A percentile compares a stretch with the other conserved stretches of the same genome.
Conservation (phyloP, 306 rosid species). For the Pyrus bretschneideri region DNA sequence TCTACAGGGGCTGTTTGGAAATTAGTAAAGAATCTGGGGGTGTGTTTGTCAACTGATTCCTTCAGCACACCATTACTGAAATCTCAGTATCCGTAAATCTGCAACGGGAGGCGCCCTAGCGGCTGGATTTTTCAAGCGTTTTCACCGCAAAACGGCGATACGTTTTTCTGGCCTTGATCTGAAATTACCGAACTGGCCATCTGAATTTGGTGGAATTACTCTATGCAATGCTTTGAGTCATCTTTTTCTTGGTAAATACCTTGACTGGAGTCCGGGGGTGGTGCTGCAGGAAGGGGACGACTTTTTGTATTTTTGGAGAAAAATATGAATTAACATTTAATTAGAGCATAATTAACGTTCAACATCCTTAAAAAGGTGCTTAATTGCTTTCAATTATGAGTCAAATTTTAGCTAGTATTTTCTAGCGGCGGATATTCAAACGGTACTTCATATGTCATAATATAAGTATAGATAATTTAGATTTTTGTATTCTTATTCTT, state of each 20-base stretch:
- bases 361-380: neutral
- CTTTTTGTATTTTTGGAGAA: neutral
- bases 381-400: constrained; percentile 1
- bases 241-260: neutral
- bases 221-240: neutral
- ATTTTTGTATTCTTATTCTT: too few species aligned
- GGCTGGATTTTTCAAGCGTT: constrained; percentile 35
- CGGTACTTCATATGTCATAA: too few species aligned
- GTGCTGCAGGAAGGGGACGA: neutral
- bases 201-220: neutral
- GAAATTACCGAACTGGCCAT: constrained; percentile 35
- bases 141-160: constrained; percentile 17
- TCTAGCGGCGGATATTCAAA: too few species aligned
- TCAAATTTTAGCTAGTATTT: neutral
- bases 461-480: too few species aligned
- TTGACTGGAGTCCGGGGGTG: too few species aligned
- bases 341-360: neutral
- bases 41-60: constrained; percentile 23
- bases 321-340: neutral
- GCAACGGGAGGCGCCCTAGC: constrained; percentile 44
- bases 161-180: neutral
- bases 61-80: constrained; percentile 8
- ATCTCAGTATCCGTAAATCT: neutral
- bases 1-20: constrained; percentile 21
- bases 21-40: constrained; percentile 21